Evolutionary conservation across 78 protist genomes (phyloP), one percentile per base, ranked within the genome.

Genomic region (Chrysochromulina tobinii): DNA sequence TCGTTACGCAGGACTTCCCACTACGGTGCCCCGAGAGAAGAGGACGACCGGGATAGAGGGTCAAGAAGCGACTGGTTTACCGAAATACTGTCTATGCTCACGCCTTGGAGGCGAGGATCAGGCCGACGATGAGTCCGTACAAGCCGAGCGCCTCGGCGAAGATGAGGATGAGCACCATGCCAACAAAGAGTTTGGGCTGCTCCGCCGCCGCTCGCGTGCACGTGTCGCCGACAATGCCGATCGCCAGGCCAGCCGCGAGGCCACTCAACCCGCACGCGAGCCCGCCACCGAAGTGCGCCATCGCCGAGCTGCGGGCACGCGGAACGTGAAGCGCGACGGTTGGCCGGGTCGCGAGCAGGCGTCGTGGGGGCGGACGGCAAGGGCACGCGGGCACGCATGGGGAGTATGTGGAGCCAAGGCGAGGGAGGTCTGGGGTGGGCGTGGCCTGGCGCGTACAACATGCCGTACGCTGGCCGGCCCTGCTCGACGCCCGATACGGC

Each of bases 201-300:
- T 92, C 95, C 0, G 94, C 99, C 27, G 88, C 83, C 25, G 98
- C 98, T 4, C 98, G 93, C 57, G 96, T 97, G 7, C 98, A 98
- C 21, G 98, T 91, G 84, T 98, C 98, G 57, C 99, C 99, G 8
- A 96, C 98, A 61, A 97, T 93, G 15, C 99, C 99, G 27, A 97
- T 95, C 15, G 96, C 94, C 53, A 97, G 75, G 54, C 99, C 99
- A 64, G 97, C 98, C 59, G 98, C 91, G n/a, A 99, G 94, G 89
- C 99, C 99, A 61, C 98, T 38, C n/a, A 93, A 86, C 9, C 95
- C 95, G 18, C 91, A 79, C 0, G 93, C 87, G 2, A 93, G 2
- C 18, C 96, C 97, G 20, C 95, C 87, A 4, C 94, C 94, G 4
- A 96, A 68, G 66, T 94, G 95, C 14, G 95, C 96, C 3, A 87